Percentiles rank a stretch among this genome's conserved stretches.
phyloP scores from a whole-genome alignment of 225 moss, liverwort and hornwort species.

The Antitrichia curtipendula region DNA sequence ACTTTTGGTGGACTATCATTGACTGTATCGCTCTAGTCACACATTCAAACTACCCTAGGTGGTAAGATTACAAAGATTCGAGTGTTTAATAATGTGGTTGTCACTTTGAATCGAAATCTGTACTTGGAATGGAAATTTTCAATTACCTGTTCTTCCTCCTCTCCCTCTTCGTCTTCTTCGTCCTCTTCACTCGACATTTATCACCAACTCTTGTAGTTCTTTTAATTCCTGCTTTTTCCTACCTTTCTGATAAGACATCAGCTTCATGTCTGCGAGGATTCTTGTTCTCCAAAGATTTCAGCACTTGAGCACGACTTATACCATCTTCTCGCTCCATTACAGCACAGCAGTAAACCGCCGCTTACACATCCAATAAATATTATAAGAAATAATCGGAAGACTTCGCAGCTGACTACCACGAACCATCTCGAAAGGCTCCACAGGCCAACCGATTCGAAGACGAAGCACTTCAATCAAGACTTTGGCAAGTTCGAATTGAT shows the following conservation, averaged over 20 bases:
- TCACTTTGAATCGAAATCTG: not conserved
- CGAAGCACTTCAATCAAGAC: not conserved
- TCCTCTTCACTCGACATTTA: conserved; percentile 33
- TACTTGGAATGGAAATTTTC: not conserved
- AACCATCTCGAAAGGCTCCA: not conserved
- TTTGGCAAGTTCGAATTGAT: not conserved
- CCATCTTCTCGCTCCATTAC: not conserved
- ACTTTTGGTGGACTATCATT: not conserved
- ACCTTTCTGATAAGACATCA: not conserved
- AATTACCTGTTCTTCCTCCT: not conserved
- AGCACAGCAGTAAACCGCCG: not conserved
- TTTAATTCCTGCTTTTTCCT: not conserved
- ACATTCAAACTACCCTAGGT: not conserved
- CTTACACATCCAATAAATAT: not conserved
- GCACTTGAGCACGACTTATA: not conserved
- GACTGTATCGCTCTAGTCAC: too few species aligned
- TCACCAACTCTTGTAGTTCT: not conserved
- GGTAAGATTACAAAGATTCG: not conserved
- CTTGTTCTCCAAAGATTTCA: not conserved
- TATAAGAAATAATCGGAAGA: not conserved
- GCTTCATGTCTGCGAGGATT: not conserved
- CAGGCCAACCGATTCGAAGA: not conserved
- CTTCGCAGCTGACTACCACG: not conserved
- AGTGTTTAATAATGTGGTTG: too few species aligned
- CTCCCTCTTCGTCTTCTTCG: conserved; percentile 12